phyloP scores from a whole-genome alignment of 176 grass and related monocot species.

The Triticum turgidum region DNA sequence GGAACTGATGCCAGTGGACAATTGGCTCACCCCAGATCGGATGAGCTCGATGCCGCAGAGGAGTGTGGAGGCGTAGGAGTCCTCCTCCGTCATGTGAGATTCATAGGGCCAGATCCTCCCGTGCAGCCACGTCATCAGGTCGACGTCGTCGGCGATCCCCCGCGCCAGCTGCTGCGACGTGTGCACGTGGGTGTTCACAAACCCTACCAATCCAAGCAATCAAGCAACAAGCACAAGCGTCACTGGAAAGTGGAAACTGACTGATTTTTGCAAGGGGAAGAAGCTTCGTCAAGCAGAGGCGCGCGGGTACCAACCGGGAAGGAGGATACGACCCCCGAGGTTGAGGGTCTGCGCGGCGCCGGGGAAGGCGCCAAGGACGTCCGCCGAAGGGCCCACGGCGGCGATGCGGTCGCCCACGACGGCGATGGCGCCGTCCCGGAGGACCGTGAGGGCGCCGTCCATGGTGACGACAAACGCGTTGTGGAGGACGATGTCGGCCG shows the following conservation, averaged over 20 bases:
- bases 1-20: neutral
- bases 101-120: conserved; percentile 92
- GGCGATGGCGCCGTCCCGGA: conserved; percentile 55
- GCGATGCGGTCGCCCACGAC: conserved; percentile 55
- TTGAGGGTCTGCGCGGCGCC: conserved; percentile 40
- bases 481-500: conserved; percentile 42
- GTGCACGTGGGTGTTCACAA: conserved; percentile 95
- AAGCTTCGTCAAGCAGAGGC: neutral
- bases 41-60: conserved; percentile 94
- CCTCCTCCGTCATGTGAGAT: conserved; percentile 88
- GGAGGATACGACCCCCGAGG: conserved; percentile 63
- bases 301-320: conserved; percentile 52
- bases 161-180: conserved; percentile 91
- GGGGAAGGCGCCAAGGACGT: conserved; percentile 55
- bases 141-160: conserved; percentile 89
- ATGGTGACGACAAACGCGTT: conserved; percentile 65
- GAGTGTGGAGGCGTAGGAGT: conserved; percentile 85
- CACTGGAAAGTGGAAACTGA: neutral
- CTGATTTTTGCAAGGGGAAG: neutral
- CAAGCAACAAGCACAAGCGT: neutral
- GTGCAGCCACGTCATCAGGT: conserved; percentile 86
- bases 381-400: conserved; percentile 53
- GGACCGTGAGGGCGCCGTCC: conserved; percentile 54
- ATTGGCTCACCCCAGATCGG: conserved; percentile 65
- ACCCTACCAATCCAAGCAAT: conserved; percentile 40